phyloP scores from a whole-genome alignment of 352 stramenopile species.

The Hyaloperonospora brassicae region DNA sequence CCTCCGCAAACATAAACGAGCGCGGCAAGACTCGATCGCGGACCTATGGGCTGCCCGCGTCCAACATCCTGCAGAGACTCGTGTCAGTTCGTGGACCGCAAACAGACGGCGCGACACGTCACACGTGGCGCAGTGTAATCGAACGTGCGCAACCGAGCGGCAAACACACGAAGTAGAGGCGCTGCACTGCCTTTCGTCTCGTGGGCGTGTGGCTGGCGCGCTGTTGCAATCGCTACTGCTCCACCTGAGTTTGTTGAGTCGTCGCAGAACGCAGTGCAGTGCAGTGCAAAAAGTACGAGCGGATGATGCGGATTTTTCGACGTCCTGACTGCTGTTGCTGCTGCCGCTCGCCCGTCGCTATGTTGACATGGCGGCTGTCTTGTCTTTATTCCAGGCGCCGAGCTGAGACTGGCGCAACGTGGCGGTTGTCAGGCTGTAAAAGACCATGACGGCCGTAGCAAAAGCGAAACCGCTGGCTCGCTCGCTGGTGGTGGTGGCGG shows the following conservation, averaged over 20 bases:
- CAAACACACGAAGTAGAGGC: no score
- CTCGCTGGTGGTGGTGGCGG: no score
- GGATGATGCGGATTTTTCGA: constrained; percentile 29
- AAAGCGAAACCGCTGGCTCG: no score
- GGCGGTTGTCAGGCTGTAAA: neutral
- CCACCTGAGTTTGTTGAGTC: neutral
- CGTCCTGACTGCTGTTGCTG: constrained; percentile 11
- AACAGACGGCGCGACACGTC: constrained; percentile 16
- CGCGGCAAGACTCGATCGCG: constrained; percentile 16
- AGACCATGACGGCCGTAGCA: no score
- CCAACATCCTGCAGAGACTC: constrained; percentile 6
- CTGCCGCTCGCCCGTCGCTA: constrained; percentile 7
- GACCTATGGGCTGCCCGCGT: no score
- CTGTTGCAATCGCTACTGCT: neutral
- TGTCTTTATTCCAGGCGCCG: no score
- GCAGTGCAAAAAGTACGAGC: constrained; percentile 27
- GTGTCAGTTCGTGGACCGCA: constrained; percentile 20
- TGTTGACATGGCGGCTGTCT: constrained; percentile 3
- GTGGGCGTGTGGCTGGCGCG: neutral
- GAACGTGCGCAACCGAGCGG: no score
- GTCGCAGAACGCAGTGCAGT: neutral
- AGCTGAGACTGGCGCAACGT: constrained; percentile 1
- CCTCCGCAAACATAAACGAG: neutral
- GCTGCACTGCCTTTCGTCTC: no score
- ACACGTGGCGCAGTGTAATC: constrained; percentile 3